A percentile compares a stretch with the other conserved stretches of the same genome.
Evolutionary conservation across 2,329 filamentous ascomycete species (phyloP).

Genomic region (Ophiostoma himal-ulmi): DNA sequence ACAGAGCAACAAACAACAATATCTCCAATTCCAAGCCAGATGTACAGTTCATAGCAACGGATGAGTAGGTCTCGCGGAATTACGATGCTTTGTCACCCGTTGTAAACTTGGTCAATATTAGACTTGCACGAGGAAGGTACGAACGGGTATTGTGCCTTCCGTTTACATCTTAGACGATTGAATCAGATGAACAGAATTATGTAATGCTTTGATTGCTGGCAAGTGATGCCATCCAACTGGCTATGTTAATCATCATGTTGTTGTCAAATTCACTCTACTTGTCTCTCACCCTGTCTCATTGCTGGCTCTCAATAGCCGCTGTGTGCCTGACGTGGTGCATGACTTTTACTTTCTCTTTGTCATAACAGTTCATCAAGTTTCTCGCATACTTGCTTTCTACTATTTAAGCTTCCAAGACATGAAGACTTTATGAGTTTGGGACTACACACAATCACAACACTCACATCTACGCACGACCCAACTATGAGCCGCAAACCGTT

Average conservation of each 20-base stretch:
- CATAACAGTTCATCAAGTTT: background rate
- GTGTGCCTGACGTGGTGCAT: background rate
- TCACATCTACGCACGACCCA: background rate
- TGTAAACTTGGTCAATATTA: background rate
- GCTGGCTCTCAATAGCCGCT: background rate
- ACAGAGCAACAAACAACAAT: too few relatives aligned
- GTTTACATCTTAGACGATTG: background rate
- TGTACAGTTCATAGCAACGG: too few relatives aligned
- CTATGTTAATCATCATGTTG: background rate
- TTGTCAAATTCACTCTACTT: background rate
- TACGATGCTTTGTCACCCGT: background rate
- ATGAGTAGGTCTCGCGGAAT: background rate
- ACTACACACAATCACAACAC: background rate
- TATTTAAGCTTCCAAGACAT: too few relatives aligned
- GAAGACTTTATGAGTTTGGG: background rate
- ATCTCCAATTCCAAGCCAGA: too few relatives aligned
- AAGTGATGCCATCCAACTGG: background rate
- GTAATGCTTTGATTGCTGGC: background rate
- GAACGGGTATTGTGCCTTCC: background rate
- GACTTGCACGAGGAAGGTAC: background rate
- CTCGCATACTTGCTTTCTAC: background rate
- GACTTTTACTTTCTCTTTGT: too few relatives aligned
- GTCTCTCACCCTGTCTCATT: background rate
- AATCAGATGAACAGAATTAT: background rate
- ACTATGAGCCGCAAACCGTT: background rate